phyloP scores from a whole-genome alignment of 176 grass and related monocot genomes.

The Chrysopogon serrulatus region DNA sequence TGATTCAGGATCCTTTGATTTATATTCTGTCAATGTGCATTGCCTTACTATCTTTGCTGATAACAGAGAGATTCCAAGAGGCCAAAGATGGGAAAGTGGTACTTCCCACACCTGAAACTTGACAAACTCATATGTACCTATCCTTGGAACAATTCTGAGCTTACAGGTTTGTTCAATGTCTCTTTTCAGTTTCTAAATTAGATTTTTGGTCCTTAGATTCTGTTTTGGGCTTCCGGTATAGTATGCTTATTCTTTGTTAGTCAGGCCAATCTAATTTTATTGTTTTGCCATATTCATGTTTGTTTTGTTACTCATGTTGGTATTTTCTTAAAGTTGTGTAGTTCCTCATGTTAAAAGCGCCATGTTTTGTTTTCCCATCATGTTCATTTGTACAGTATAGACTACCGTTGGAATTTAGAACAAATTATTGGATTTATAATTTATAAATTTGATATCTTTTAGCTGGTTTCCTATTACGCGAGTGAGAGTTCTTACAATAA shows the following conservation, averaged over 20 bases:
- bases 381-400: neutral
- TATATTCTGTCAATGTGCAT: conserved; percentile 6
- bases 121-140: conserved; percentile 78
- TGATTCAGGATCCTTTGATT: neutral
- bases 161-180: conserved; percentile 36
- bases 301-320: neutral
- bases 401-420: neutral
- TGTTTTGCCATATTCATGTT: neutral
- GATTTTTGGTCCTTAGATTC: neutral
- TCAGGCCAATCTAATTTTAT: neutral
- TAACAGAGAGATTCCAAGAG: conserved; percentile 68
- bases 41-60: conserved; percentile 15
- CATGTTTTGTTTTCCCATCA: conserved; percentile 7
- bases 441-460: neutral
- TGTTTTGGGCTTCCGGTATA: neutral
- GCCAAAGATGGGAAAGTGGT: conserved; percentile 70
- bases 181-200: conserved; percentile 10
- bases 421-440: neutral
- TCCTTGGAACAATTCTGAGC: conserved; percentile 73
- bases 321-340: neutral
- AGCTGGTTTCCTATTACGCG: neutral
- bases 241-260: neutral
- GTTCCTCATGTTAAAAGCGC: neutral
- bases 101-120: conserved; percentile 76
- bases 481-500: conserved; percentile 36